Evolutionary conservation across 805 yeast species (phyloP).

Genomic region (Candida parachauliodes): DNA sequence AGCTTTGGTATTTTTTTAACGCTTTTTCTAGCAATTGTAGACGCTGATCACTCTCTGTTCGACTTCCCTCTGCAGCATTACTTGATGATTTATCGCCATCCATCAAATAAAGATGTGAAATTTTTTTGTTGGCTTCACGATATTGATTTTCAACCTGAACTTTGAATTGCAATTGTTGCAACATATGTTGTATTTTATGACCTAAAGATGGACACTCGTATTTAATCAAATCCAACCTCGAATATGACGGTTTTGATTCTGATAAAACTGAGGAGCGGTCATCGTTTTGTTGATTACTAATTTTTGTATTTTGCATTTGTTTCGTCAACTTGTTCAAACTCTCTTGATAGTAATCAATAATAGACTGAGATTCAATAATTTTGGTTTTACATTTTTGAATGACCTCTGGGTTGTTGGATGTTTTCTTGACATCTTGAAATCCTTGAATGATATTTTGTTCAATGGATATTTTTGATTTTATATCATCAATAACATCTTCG

Average conservation of each 20-base stretch:
- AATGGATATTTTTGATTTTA: constrained; percentile 79
- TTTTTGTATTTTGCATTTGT: constrained; percentile 14
- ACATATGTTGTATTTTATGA: constrained; percentile 91
- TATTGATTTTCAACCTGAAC: constrained; percentile 92
- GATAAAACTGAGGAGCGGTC: constrained; percentile 8
- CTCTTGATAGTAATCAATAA: constrained; percentile 82
- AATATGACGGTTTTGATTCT: constrained; percentile 43
- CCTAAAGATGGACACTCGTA: constrained; percentile 94
- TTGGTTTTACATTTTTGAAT: constrained; percentile 88
- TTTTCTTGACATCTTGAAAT: constrained; percentile 73
- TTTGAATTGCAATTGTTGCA: constrained; percentile 91
- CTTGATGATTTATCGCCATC: constrained; percentile 88
- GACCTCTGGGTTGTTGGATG: constrained; percentile 75
- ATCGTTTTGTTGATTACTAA: neutral
- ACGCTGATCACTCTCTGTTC: constrained; percentile 78
- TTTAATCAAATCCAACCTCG: constrained; percentile 77
- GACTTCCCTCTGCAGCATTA: constrained; percentile 86
- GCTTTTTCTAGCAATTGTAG: constrained; percentile 81
- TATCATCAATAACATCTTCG: constrained; percentile 54
- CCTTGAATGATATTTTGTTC: constrained; percentile 87
- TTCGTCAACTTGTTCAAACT: constrained; percentile 61
- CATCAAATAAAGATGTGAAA: constrained; percentile 76
- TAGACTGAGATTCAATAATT: constrained; percentile 87
- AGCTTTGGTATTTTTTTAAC: constrained; percentile 81
- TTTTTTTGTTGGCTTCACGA: constrained; percentile 86